A percentile compares a stretch with the other conserved stretches of the same genome.
Evolutionary conservation across 2,329 filamentous ascomycete genomes (phyloP).

Genomic region (Cercospora sesami): DNA sequence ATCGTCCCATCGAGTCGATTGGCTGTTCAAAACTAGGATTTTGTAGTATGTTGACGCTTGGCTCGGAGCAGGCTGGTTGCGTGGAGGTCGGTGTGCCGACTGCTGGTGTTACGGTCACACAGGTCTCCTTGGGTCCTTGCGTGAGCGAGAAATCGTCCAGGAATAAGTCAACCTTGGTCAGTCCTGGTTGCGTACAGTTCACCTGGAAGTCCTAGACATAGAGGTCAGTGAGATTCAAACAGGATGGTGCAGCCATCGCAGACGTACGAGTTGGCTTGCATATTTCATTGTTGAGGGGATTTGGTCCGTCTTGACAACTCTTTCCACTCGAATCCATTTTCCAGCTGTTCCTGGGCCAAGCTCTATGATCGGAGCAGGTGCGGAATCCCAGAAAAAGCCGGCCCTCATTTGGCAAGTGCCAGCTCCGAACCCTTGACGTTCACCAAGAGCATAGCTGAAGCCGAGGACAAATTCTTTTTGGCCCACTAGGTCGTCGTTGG

Average conservation of each 20-base stretch:
- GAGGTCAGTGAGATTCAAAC: not conserved
- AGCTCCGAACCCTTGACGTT: not conserved
- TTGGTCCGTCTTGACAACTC: not conserved
- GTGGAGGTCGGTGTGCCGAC: not conserved
- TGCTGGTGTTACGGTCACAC: not conserved
- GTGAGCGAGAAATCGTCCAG: not conserved
- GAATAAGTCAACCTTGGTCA: slow-evolving; percentile 1
- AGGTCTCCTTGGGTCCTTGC: not conserved
- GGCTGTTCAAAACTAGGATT: not conserved
- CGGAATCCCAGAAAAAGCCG: not conserved
- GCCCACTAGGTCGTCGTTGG: not conserved
- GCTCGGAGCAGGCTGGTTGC: not conserved
- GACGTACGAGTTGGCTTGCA: not conserved
- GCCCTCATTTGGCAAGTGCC: not conserved
- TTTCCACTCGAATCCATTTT: not conserved
- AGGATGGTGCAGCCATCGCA: not conserved
- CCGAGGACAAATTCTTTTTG: not conserved
- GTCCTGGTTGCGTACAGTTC: not conserved
- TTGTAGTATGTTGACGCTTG: not conserved
- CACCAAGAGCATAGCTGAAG: not conserved
- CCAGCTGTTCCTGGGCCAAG: not conserved
- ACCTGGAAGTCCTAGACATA: not conserved
- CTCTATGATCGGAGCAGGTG: not conserved
- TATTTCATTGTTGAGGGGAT: not conserved
- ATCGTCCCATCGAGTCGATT: not conserved